Evolutionary conservation across 1,139 yeast genomes (phyloP), one percentile per base, ranked within the genome.

Genomic region (Debaryomyces subglobosus): DNA sequence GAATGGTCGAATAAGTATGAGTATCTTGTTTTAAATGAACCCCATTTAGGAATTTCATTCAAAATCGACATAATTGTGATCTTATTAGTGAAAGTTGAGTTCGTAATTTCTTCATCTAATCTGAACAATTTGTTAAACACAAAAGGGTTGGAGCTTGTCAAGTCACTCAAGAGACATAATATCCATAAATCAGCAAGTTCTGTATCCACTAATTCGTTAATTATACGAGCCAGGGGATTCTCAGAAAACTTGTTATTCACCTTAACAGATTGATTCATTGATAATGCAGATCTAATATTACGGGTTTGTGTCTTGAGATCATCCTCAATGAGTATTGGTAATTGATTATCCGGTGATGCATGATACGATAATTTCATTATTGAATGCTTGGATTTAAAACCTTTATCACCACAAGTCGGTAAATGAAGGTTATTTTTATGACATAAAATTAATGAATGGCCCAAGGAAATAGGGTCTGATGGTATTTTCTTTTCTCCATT

Each of bases 271-370:
- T 53, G 54, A 39, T 57, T 62, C 27, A 70, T 61, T 0, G 63
- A 49, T 2, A 58, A 37, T 1, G 51, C 40, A 0, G 68, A 58
- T 20, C 62, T 60, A 12, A 76, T 57, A 16, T 57, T 60, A 46
- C 74, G 57, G 5, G 55, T 52, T 23, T 63, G 61, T 13, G 52
- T 50, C 10, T 16, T 43, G 35, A 16, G 16, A 8, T 56, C 58
- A 49, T 75, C 78, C 52, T 78, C 82, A 3, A 79, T 63, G 2
- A 79, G 58, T 1, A 78, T 61, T 1, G 84, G 84, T 20, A 79
- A 60, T 37, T 69, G 67, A 37, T 69, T 67, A 48, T 75, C 73
- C 2, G 74, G 67, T 0, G 83, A 64, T 7, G 78, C 72, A 48
- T 68, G 66, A 47, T 68, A 65, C 1, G 81, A 70, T 25, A 76